Base-by-base conservation (phyloP, 331 rosid species). In the Phaseolus coccineus region DNA sequence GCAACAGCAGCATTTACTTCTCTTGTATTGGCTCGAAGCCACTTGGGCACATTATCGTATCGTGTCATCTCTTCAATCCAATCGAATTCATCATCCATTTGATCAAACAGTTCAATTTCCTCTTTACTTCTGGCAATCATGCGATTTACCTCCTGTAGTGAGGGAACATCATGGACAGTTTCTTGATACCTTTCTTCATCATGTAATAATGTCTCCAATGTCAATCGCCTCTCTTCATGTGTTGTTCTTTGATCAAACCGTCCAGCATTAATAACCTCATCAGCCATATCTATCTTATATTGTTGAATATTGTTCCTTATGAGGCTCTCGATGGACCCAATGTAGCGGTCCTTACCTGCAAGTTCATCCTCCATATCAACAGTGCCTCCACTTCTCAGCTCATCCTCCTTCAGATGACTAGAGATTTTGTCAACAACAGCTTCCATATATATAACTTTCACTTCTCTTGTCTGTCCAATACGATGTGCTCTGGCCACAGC, bases 401-500 rank as follows among this genome's bases (percentile, higher is more conserved):
- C 99, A 85, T 96, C 99, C 73, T 96, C 99, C 82, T 91, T 96
- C 83, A 90, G 97, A 83, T 93, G 93, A 88, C 97, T 96, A 22
- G 99, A 13, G 47, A 91, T 88, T 85, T 96, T 92, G 84, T 89
- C 98, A 65, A 96, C 99, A 77, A 96, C 98, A 33, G 99, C 99
- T 88, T 96, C 99, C 99, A 96, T 87, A 83, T 96, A 96, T 77
- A 96, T 87, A 79, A 96, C 99, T 87, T 88, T 96, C 85, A 96
- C 99, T 82, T 92, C 98, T 84, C 99, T 87, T 75, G 71, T 93
- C 85, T 96, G 99, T 79, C 99, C 99, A 84, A 96, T 96, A 8
- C 99, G 98, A 76, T 96, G 99, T 82, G 99, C 99, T 78, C 99
- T 91, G 35, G 99, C 99, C 73, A 96, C 99, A 74, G 99, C 99